Evolutionary conservation across 805 yeast genomes (phyloP), one percentile per base, ranked within the genome.

Genomic region (Suhomyces kilbournensis): DNA sequence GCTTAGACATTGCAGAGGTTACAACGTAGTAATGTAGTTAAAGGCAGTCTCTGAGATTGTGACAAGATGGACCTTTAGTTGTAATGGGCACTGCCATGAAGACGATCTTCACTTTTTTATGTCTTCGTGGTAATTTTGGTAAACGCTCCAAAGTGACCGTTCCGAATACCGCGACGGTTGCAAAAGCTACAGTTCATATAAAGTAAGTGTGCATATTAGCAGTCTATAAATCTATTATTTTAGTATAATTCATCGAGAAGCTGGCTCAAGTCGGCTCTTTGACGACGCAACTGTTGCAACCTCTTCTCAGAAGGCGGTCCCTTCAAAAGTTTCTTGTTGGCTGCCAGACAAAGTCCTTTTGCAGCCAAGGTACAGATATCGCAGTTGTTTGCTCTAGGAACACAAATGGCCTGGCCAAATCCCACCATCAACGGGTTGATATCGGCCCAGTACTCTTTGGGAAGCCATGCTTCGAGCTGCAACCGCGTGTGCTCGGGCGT

Each of bases 351-450:
- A 1, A 87, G 60, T 0, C 77, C 80, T 22, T 72, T 72, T 50
- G 63, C 69, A 14, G 80, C 82, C 60, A 85, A 68, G 3, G 79
- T 62, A 60, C 97, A 90, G 6, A 85, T 57, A 61, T 86, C 92
- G 68, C 97, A 90, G 55, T 86, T 76, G 46, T 76, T 69, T 4
- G 84, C 84, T 50, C 85, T 76, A 0, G 96, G 88, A 8, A 83
- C 78, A 64, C 97, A 92, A 2, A 92, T 79, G 0, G 86, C 84
- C 66, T 92, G 98, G 10, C 98, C 98, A 74, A 91, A 92, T 3
- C 98, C 97, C 7, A 92, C 98, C 6, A 93, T 68, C 8, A 87
- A 67, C 1, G 96, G 96, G 65, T 92, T 92, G 40, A 93, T 83
- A 52, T 89, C 96, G 9, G 77, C 74, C 98, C 98, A 92, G 45